Evolutionary conservation across 352 stramenopile species (phyloP).

Genomic region (Globisporangium uncinulatum): DNA sequence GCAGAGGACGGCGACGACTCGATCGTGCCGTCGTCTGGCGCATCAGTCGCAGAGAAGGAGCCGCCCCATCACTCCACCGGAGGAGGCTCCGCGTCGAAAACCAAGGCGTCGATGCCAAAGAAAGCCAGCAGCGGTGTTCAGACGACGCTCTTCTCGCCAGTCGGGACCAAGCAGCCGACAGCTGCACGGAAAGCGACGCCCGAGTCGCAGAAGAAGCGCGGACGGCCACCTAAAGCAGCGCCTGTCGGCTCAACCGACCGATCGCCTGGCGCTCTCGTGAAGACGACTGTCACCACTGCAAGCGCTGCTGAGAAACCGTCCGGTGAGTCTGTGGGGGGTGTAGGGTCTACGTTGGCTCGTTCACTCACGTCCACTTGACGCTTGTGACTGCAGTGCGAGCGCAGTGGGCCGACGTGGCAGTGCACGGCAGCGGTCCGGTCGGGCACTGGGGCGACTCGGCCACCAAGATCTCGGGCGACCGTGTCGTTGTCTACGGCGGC

Average conservation of each 20-base stretch:
- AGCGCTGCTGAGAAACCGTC: constrained; percentile 10
- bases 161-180: constrained; percentile 23
- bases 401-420: constrained; percentile 36
- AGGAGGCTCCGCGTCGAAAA: not conserved
- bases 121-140: constrained; percentile 20
- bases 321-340: constrained; percentile 15
- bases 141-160: constrained; percentile 42
- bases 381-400: constrained; percentile 13
- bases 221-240: constrained; percentile 17
- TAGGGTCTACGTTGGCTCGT: not conserved
- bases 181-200: constrained; percentile 22
- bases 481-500: constrained; percentile 90
- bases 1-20: constrained; percentile 13
- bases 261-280: not conserved
- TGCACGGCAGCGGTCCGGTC: constrained; percentile 22
- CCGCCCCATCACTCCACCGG: not conserved
- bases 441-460: constrained; percentile 89
- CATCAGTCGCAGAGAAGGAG: constrained; percentile 9
- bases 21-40: constrained; percentile 9
- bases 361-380: not conserved
- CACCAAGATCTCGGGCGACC: constrained; percentile 82
- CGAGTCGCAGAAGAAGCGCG: constrained; percentile 40
- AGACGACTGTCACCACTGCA: constrained; percentile 5
- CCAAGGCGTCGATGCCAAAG: constrained; percentile 18
- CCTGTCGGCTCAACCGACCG: not conserved